A percentile compares a stretch with the other conserved stretches of the same genome.
phyloP scores from a whole-genome alignment of 2,329 filamentous ascomycete genomes.

The Trichoderma harzianum region DNA sequence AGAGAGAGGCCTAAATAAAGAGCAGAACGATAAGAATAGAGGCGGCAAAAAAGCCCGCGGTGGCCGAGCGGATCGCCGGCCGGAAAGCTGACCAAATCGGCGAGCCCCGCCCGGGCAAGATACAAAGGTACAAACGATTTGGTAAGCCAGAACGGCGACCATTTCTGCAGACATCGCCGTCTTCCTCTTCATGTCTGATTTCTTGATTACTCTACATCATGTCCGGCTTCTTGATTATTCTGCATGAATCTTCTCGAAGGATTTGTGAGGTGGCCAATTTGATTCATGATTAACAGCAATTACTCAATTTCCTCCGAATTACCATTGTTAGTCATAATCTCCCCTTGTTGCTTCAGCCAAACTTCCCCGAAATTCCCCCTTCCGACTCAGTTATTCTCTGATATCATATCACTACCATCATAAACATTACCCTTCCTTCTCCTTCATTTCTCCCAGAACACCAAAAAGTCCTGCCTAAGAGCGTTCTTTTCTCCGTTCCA shows the following conservation, averaged over 20 bases:
- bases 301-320: not conserved
- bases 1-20: not conserved
- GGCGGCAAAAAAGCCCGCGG: not conserved
- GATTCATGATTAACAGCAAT: not conserved
- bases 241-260: not conserved
- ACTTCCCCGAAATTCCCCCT: too few relatives aligned
- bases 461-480: not conserved
- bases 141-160: not conserved
- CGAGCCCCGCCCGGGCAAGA: not conserved
- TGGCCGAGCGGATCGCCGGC: not conserved
- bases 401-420: not conserved
- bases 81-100: not conserved
- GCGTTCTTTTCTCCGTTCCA: not conserved
- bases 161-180: not conserved
- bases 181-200: not conserved
- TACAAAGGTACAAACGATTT: not conserved
- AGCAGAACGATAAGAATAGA: too few relatives aligned
- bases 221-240: not conserved
- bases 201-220: not conserved
- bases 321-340: not conserved
- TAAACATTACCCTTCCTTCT: not conserved
- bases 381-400: not conserved
- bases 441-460: not conserved
- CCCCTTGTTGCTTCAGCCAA: too few relatives aligned
- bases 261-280: not conserved